A percentile compares a stretch with the other conserved stretches of the same genome.
These are phyloP conservation scores for Erythrobasidium yunnanense DNA, from an alignment of 768 basidiomycete species.

Conservation along the genomic window DNA sequence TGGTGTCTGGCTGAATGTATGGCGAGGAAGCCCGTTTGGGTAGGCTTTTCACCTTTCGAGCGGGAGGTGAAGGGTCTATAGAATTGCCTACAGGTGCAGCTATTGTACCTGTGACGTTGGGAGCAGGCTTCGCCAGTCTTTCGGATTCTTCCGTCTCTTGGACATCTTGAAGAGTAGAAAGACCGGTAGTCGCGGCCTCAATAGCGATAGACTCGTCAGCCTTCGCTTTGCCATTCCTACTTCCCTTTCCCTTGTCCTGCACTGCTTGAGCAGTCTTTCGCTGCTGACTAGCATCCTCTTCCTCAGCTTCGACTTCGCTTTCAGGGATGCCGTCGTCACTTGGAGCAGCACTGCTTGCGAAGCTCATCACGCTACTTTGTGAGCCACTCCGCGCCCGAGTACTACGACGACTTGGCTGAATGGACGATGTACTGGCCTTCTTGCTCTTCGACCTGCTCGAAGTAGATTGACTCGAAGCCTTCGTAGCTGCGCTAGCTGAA, in stretches of 20 bases:
- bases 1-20: not conserved
- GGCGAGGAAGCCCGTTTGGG: not conserved
- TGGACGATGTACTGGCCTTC: not conserved
- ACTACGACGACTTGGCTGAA: not conserved
- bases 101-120: too few relatives aligned
- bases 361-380: not conserved
- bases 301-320: not conserved
- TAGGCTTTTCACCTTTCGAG: too few relatives aligned
- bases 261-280: not conserved
- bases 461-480: too few relatives aligned
- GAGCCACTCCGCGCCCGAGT: not conserved
- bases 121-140: too few relatives aligned
- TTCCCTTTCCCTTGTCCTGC: not conserved
- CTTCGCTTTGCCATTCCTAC: not conserved
- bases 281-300: not conserved
- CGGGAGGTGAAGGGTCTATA: too few relatives aligned
- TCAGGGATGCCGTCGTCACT: not conserved
- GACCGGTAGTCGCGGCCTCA: too few relatives aligned
- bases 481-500: not conserved
- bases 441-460: not conserved
- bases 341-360: not conserved
- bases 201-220: too few relatives aligned
- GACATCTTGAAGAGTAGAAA: too few relatives aligned
- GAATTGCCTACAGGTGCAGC: too few relatives aligned
- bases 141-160: too few relatives aligned